Conservation (phyloP, 345 rosid species). For the Acer yangbiense region DNA sequence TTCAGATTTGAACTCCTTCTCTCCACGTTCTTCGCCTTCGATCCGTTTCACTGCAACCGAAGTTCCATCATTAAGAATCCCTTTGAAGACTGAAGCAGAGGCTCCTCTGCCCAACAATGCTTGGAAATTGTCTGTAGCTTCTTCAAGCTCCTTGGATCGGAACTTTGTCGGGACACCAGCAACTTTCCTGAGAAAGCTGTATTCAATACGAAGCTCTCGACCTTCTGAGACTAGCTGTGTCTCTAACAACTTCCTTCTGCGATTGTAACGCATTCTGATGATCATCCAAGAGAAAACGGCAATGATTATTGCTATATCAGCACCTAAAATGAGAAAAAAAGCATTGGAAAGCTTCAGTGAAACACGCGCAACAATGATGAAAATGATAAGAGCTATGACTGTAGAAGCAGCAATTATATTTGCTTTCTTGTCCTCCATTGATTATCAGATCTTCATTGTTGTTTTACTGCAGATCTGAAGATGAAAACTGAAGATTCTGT, state of each 20-base stretch:
- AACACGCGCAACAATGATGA: constrained; percentile 47
- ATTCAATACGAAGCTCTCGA: constrained; percentile 72
- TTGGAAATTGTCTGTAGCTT: constrained; percentile 70
- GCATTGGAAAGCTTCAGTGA: constrained; percentile 58
- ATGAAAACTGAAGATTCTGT: background rate
- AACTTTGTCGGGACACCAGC: constrained; percentile 80
- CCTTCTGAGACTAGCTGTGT: constrained; percentile 54
- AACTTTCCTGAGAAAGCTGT: constrained; percentile 80
- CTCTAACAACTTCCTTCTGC: constrained; percentile 43
- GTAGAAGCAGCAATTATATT: constrained; percentile 39
- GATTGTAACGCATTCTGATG: constrained; percentile 48
- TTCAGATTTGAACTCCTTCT: constrained; percentile 66
- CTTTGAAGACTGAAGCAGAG: constrained; percentile 66
- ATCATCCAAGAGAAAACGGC: constrained; percentile 47
- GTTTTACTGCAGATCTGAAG: background rate
- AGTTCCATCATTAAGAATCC: constrained; percentile 55
- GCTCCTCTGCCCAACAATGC: constrained; percentile 62
- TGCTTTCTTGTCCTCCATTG: constrained; percentile 81
- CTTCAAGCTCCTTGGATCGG: constrained; percentile 65
- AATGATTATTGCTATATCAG: constrained; percentile 58
- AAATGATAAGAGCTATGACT: constrained; percentile 34
- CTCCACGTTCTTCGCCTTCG: constrained; percentile 61
- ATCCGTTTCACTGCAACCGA: constrained; percentile 69
- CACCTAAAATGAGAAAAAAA: constrained; percentile 68
- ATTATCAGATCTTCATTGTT: constrained; percentile 19